Base-by-base conservation (phyloP, 1,284 basidiomycete genomes). In the Leccinum subrobustum region DNA sequence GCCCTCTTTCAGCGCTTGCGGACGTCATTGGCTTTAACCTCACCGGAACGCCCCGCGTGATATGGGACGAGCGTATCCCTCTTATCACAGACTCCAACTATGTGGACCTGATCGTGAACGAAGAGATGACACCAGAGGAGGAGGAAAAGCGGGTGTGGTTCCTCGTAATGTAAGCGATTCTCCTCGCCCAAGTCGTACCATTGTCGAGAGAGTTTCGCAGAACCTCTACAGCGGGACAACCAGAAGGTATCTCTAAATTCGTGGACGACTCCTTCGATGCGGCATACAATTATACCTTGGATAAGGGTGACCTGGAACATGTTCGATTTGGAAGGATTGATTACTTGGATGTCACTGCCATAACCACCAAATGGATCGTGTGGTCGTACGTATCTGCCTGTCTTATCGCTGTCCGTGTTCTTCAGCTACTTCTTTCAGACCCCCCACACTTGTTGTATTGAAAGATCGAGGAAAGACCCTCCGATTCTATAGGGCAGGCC, bases 261-360 rank as follows among this genome's bases (percentile, higher is more conserved):
- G 79, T 89, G 23, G 91, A 93, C 73, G 70, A 83, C 39, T 75
- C 84, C 47, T 92, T 91, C 65, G 91, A 93, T 66, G 76, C 78
- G 6, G 82, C 89, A 3, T 92, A 80, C 72, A 89, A 91, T 70
- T 75, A 81, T 60, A 83, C 86, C 3, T 60, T 83, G 47, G 71
- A 83, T 18, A 81, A 79, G n/a, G 80, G 79, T 8, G 90, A 90
- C 70, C 76, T 92, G 27, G 84, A 84, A 1, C 72, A 91, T 69
- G 83, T 93, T 54, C 84, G 83, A 57, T 93, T 88, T 82, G 91
- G 83, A 54, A 85, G 91, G 60, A 86, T 93, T 60, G 89, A 93
- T 76, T 93, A 93, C 72, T 75, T 92, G 64, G 86, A 89, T 63
- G 91, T 92, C 63, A 93, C 91, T 3, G 76, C 79, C 57, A 73